Base-by-base conservation (phyloP, 1,139 yeast species). In the Scheffersomyces lignicola region DNA sequence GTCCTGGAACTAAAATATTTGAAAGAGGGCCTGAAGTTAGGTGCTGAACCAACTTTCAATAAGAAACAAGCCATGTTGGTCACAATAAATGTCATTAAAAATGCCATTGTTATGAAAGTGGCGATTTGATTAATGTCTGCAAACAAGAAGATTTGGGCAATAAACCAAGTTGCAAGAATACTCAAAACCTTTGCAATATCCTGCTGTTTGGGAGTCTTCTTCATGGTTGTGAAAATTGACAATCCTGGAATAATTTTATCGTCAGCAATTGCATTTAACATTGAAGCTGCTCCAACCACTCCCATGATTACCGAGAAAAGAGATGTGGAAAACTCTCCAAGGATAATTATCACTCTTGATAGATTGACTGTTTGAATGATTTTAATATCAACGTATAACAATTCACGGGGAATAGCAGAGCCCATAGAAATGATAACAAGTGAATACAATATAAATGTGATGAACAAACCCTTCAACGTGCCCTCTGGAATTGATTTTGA, bases 101-200 rank as follows among this genome's bases (percentile, higher is more conserved):
- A 92, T 0, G 98, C 96, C 97, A 92, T 89, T 2, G 97, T 90
- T 40, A 92, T 90, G 51, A 89, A 83, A 0, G 94, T 85, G 2
- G 98, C 98, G 58, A 92, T 89, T 56, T 84, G 88, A 59, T 92
- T 92, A 44, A 92, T 85, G 55, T 92, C 95, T 1, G 95, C 86
- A 53, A 92, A 80, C 23, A 92, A 65, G 42, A 92, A 90, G 6
- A 83, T 43, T 52, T 92, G 98, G 4, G 95, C 86, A 27, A 92
- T 56, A 2, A 80, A 41, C 85, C 95, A 92, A 2, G 97, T 86
- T 37, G 83, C 62, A 1, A 85, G 41, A 21, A 92, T 76, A 21
- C 65, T 51, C 26, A 46, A 50, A 7, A 55, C 48, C 1, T 88
- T 83, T 11, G 75, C 74, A 21, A 70, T 62, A 7, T 89, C 85